phyloP scores from a whole-genome alignment of 495 filamentous ascomycete genomes.

The Penicillium simplicissimum region DNA sequence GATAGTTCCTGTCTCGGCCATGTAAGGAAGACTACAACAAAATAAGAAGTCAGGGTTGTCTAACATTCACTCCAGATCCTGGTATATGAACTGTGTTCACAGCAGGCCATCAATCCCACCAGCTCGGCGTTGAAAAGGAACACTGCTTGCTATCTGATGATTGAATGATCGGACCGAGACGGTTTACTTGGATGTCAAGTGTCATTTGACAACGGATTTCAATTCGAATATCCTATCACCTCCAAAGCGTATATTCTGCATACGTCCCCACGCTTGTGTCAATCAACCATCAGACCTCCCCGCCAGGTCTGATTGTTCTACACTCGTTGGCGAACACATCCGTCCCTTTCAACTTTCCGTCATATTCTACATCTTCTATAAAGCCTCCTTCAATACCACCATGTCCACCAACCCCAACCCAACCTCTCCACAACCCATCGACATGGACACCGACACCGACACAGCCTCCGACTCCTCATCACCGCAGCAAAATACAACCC shows the following conservation, averaged over 20 bases:
- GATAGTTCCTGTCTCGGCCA: not conserved
- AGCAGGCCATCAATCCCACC: not conserved
- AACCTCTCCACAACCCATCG: slow-evolving; percentile 8
- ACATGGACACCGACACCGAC: slow-evolving; percentile 12
- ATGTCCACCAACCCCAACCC: slow-evolving; percentile 4
- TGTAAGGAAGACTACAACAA: not conserved
- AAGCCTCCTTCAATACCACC: not conserved
- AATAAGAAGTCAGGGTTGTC: not conserved
- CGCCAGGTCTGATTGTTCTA: not conserved
- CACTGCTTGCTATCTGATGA: not conserved
- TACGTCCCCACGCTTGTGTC: not conserved
- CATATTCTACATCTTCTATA: too few species aligned
- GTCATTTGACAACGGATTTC: too few species aligned
- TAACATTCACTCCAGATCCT: not conserved
- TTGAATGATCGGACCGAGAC: not conserved
- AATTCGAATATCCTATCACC: not conserved
- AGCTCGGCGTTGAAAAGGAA: not conserved
- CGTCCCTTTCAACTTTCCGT: not conserved
- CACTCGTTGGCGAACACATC: not conserved
- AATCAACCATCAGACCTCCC: not conserved
- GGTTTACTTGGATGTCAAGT: too few species aligned
- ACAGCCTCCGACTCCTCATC: slow-evolving; percentile 16
- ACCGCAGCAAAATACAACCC: not conserved
- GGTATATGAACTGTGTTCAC: not conserved
- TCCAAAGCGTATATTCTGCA: not conserved